Base-by-base conservation (phyloP, 768 basidiomycete genomes). In the Gyrodon lividus region DNA sequence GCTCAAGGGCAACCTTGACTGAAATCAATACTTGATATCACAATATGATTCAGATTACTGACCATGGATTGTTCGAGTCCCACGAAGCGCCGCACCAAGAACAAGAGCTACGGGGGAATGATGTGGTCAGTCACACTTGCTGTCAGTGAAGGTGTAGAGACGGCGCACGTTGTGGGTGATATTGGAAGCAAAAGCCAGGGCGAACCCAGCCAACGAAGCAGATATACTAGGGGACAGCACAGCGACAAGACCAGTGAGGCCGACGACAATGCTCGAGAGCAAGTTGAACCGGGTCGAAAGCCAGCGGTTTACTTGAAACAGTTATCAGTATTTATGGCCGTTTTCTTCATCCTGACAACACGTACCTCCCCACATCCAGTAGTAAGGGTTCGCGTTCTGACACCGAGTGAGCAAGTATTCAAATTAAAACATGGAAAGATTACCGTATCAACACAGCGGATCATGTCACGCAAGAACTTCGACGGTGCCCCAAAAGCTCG, bases 41-140 rank as follows among this genome's bases (percentile, higher is more conserved):
- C 13, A n/a, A 34, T 17, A 34, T 31, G 17, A 20, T 26, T 6
- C 19, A 20, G 14, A 34, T n/a, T 14, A 23, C 67, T 48, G 51
- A 90, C 93, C 92, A 97, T 93, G 12, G 88, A 88, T 68, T 97
- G 93, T 63, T 97, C 92, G 17, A 96, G 73, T 17, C 88, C 83
- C 24, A 95, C 92, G 56, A 92, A 92, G 40, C 90, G 80, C 45
- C 89, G 80, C 43, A 92, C 85, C 71, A 86, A 70, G 70, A 87
- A 84, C 46, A 87, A 61, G 26, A 89, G 62, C 77, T 77, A 63
- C 44, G 55, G 14, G 34, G 7, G 34, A 20, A 46, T 19, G n/a
- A 33, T 17, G 56, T 16, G 9, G 39, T 74, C 46, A 69, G 58
- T 39, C 41, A 44, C 14, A n/a, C 7, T 13, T 47, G 39, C 26